Conservation (phyloP, 2,329 filamentous ascomycete genomes). For the Nothophaeocryptopus gaeumannii region DNA sequence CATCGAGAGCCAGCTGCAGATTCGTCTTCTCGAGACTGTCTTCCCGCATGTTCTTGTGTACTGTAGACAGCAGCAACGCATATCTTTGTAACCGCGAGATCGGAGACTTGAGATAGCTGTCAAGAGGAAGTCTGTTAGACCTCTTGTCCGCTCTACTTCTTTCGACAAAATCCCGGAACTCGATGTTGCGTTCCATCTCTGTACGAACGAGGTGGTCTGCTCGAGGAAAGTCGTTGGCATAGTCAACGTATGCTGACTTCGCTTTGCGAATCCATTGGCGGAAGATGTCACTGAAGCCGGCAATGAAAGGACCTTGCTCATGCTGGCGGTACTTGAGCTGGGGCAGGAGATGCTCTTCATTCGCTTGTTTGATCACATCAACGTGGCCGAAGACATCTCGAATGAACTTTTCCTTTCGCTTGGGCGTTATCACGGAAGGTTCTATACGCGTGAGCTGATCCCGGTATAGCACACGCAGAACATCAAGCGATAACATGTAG, state of each 20-base stretch:
- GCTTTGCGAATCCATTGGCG: slow-evolving; percentile 98
- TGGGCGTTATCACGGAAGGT: slow-evolving; percentile 76
- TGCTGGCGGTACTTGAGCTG: slow-evolving; percentile 96
- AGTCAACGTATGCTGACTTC: slow-evolving; percentile 82
- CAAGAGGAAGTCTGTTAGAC: slow-evolving; percentile 84
- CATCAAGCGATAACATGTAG: slow-evolving; percentile 85
- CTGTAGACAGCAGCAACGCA: slow-evolving; percentile 74
- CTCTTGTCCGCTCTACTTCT: slow-evolving; percentile 73
- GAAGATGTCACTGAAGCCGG: slow-evolving; percentile 94
- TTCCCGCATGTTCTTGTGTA: slow-evolving; percentile 76
- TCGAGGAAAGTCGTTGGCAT: slow-evolving; percentile 81
- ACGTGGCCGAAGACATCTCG: slow-evolving; percentile 85
- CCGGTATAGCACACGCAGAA: slow-evolving; percentile 79
- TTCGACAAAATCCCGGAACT: slow-evolving; percentile 84
- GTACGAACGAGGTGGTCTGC: slow-evolving; percentile 79
- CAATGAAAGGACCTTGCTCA: slow-evolving; percentile 92
- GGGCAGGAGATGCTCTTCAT: slow-evolving; percentile 86
- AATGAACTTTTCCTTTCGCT: slow-evolving; percentile 76
- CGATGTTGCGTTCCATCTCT: slow-evolving; percentile 77
- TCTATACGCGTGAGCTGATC: slow-evolving; percentile 71
- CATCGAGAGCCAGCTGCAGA: slow-evolving; percentile 77
- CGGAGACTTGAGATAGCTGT: slow-evolving; percentile 88
- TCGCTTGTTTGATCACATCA: slow-evolving; percentile 82
- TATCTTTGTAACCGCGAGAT: slow-evolving; percentile 92
- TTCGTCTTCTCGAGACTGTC: slow-evolving; percentile 91